phyloP scores from a whole-genome alignment of 139 green algal species.

The Chlorella sp. region DNA sequence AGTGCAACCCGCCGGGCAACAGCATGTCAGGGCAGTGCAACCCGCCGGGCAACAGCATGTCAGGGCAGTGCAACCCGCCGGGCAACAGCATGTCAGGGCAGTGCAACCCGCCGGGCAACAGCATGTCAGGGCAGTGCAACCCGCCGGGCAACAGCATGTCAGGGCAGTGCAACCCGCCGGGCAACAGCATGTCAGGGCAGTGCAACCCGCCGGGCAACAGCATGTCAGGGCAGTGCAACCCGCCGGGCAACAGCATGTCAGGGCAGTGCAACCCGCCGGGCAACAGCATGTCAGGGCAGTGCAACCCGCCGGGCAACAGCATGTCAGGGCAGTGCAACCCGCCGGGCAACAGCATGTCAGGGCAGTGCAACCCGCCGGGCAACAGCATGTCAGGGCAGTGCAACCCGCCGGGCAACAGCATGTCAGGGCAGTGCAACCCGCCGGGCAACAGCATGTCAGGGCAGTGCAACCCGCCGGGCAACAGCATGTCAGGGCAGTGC shows the following conservation, averaged over 20 bases:
- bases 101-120: too few relatives aligned
- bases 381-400: neutral
- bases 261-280: neutral
- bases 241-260: too few relatives aligned
- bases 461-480: neutral
- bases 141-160: neutral
- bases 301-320: too few relatives aligned
- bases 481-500: neutral
- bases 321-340: neutral
- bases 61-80: neutral
- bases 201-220: neutral
- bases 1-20: neutral
- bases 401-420: neutral
- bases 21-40: neutral
- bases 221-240: too few relatives aligned
- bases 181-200: neutral
- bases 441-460: too few relatives aligned
- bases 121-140: neutral
- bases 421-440: too few relatives aligned
- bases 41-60: too few relatives aligned
- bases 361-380: too few relatives aligned
- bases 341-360: neutral
- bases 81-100: neutral
- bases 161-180: too few relatives aligned
- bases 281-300: neutral